These are phyloP conservation scores for Cladosporium sphaerospermum DNA, from an alignment of 2,329 filamentous ascomycete genomes.

Conservation along the genomic window DNA sequence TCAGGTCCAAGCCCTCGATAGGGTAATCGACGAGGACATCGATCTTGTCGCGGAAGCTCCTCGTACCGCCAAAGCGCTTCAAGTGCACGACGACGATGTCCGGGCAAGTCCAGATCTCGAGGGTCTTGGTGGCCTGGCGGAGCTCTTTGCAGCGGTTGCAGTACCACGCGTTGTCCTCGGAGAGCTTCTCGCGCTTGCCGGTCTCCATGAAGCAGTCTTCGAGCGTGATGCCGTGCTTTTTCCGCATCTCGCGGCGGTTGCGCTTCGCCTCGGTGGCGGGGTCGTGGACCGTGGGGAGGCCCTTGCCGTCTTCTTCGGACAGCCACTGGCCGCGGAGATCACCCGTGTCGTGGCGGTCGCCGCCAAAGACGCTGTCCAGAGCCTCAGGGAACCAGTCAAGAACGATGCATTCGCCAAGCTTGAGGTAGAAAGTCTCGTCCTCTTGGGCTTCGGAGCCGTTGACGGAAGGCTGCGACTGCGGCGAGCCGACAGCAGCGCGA, in stretches of 20 bases:
- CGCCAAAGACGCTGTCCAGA: conserved; percentile 63
- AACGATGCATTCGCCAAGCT: conserved; percentile 76
- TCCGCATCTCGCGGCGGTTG: conserved; percentile 57
- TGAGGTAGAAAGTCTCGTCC: conserved; percentile 44
- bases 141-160: conserved; percentile 94
- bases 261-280: conserved; percentile 59
- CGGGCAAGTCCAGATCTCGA: conserved; percentile 93
- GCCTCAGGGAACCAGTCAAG: conserved; percentile 75
- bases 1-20: conserved; percentile 77
- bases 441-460: conserved; percentile 10
- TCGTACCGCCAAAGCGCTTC: conserved; percentile 86
- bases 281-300: conserved; percentile 49
- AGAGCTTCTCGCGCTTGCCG: conserved; percentile 86
- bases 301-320: conserved; percentile 49
- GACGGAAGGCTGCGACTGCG: conserved; percentile 5
- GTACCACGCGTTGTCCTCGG: conserved; percentile 95
- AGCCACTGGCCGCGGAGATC: conserved; percentile 51
- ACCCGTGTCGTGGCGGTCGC: conserved; percentile 35
- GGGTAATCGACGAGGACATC: conserved; percentile 90
- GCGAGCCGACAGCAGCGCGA: background rate
- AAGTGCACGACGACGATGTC: conserved; percentile 93
- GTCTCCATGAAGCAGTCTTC: conserved; percentile 93
- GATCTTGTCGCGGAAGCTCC: conserved; percentile 80
- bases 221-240: conserved; percentile 70
- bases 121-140: conserved; percentile 86